phyloP scores from a whole-genome alignment of 495 filamentous ascomycete species.

The Bryoglossum gracile region DNA sequence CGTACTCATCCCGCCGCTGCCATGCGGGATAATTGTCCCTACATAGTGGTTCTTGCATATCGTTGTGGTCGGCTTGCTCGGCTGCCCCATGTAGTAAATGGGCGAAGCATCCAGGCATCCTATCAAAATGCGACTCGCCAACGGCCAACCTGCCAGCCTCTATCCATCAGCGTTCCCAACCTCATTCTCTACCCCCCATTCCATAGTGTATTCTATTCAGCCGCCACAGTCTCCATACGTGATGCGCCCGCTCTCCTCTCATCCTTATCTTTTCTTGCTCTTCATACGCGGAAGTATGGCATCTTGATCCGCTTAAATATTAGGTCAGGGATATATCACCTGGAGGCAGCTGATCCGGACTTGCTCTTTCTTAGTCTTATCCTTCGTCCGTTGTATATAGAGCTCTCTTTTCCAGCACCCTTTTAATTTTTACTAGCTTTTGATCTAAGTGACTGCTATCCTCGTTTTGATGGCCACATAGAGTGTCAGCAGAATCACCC shows the following conservation, averaged over 20 bases:
- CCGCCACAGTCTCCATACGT: conserved; percentile 12
- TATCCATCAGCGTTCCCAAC: conserved; percentile 18
- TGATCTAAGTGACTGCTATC: not conserved
- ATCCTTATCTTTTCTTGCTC: conserved; percentile 6
- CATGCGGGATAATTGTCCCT: no score
- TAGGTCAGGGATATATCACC: conserved; percentile 22
- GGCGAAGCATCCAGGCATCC: not conserved
- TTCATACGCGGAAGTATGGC: conserved; percentile 14
- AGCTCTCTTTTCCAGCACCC: not conserved
- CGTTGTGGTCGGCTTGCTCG: conserved; percentile 11
- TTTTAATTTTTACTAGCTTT: conserved; percentile 1
- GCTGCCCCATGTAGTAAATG: conserved; percentile 8
- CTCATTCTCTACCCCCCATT: conserved; percentile 10
- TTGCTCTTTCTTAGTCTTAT: not conserved
- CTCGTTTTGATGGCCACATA: not conserved
- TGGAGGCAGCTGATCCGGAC: conserved; percentile 19
- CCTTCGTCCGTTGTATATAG: conserved; percentile 11
- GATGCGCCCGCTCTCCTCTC: conserved; percentile 13
- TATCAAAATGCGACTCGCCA: conserved; percentile 1
- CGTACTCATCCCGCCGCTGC: no score
- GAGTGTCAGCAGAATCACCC: not conserved
- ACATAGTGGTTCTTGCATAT: conserved; percentile 3
- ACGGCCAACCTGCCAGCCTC: conserved; percentile 12
- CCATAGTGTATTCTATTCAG: conserved; percentile 19
- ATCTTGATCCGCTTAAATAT: conserved; percentile 21